Base-by-base conservation (phyloP, 805 yeast genomes). In the Allodekkera sacchari region DNA sequence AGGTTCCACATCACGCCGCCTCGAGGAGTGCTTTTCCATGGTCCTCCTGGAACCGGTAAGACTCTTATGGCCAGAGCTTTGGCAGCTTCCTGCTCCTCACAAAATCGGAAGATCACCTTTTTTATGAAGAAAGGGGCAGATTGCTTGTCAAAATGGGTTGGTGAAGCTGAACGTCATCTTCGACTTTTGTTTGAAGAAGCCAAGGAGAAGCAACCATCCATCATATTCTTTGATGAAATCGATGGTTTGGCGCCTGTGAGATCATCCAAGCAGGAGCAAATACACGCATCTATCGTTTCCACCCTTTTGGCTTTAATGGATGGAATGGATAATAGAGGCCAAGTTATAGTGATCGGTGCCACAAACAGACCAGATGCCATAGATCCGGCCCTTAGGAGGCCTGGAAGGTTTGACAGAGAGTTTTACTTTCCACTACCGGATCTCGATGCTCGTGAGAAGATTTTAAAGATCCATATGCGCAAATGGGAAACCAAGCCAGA, bases 41-140 rank as follows among this genome's bases (percentile, higher is more conserved):
- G 98, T 28, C 98, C 98, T 4, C 98, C 98, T 3, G 98, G 98
- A 42, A 92, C 98, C 0, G 98, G 98, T 68, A 92, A 92, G 53
- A 92, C 98, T 0, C 68, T 92, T 32, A 85, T 92, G 95, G 98
- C 98, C 0, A 64, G 98, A 37, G 98, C 98, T 0, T 63, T 92
- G 31, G 98, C 98, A 2, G 92, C 97, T 0, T 83, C 94, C 42
- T 87, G 95, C 46, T 83, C 95, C 0, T 74, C 94, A 0, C 77
- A 83, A 13, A 77, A 78, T 10, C 66, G 80, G 38, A 89, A 92
- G 44, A 87, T 92, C 36, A 87, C 98, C 0, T 92, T 92, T 50
- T 92, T 87, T 57, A 92, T 92, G 98, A 65, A 98, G 40, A 92
- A 92, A 53, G 99, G 98, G 41, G 97, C 98, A 0, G 98, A 92